These are phyloP conservation scores for Venturia effusa DNA, from an alignment of 2,329 filamentous ascomycete genomes.

Conservation along the genomic window DNA sequence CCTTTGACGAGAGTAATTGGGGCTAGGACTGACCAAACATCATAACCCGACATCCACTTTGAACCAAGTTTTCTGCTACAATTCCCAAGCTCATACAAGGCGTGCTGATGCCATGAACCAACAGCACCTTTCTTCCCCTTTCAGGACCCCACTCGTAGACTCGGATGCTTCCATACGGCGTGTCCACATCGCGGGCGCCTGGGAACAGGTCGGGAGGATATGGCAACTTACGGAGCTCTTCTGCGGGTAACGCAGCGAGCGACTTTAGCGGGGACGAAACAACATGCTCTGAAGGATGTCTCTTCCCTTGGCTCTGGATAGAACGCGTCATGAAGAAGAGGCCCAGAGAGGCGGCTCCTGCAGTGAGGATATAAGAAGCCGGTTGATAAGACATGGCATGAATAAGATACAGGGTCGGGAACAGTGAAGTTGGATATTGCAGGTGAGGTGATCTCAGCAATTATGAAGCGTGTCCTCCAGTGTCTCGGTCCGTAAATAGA, in stretches of 20 bases:
- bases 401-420: not conserved
- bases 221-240: slow-evolving; percentile 23
- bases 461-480: not conserved
- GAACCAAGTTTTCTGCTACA: slow-evolving; percentile 54
- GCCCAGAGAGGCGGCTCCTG: slow-evolving; percentile 14
- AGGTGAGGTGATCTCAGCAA: not conserved
- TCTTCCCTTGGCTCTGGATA: slow-evolving; percentile 6
- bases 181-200: slow-evolving; percentile 55
- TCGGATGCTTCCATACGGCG: slow-evolving; percentile 58
- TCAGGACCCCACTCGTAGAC: slow-evolving; percentile 75
- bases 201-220: slow-evolving; percentile 64
- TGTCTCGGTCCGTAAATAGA: not conserved
- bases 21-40: slow-evolving; percentile 49
- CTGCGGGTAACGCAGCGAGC: slow-evolving; percentile 17
- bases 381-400: not conserved
- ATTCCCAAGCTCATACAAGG: slow-evolving; percentile 59
- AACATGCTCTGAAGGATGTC: slow-evolving; percentile 14
- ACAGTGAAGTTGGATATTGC: not conserved
- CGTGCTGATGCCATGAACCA: slow-evolving; percentile 75
- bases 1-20: not conserved
- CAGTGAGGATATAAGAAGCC: not conserved
- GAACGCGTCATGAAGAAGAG: slow-evolving; percentile 16
- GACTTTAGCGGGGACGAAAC: slow-evolving; percentile 22
- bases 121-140: slow-evolving; percentile 57
- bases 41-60: slow-evolving; percentile 63